Evolutionary conservation across 2,329 filamentous ascomycete genomes (phyloP), one percentile per base, ranked within the genome.

Genomic region (Fusarium penzigii): DNA sequence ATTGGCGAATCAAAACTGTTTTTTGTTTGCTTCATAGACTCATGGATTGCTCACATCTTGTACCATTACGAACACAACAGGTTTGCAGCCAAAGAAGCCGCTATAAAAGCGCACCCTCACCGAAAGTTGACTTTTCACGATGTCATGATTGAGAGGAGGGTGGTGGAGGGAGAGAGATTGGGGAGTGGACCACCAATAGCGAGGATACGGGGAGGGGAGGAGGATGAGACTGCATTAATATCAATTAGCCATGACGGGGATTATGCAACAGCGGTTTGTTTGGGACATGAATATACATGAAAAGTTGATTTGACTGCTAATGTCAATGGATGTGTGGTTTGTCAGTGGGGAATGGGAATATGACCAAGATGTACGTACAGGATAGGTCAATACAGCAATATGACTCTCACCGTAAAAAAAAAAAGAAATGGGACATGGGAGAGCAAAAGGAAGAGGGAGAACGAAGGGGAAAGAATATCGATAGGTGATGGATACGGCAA

Each of bases 181-280:
- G 70, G 67, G 1, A 74, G 70, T 56, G 72, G 75, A 5, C 72
- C 77, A 20, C 78, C 79, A 1, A 61, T 79, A 3, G 78, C 75
- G 8, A 61, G 78, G 46, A 72, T 81, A 51, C 68, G 59, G 53
- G 61, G 52, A 2, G 63, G 51, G 14, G 64, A 52, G 16, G 67
- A 60, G n/a, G 68, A 76, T 53, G 80, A 84, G 58, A 75, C 84
- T 45, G 90, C 86, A 13, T 78, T 83, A 64, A 68, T 96, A 42
- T 93, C 88, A 53, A 95, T 97, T 62, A 94, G 88, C 64, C 92
- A 97, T 68, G 92, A 97, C 70, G 86, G 83, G 2, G 87, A 90
- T 8, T 96, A 92, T 72, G 91, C 91, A 10, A 86, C 81, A 17
- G 88, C 88, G 7, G 78, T 87, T 1, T 89, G 86, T 57, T 58